Evolutionary conservation across 2,329 filamentous ascomycete species (phyloP), one percentile per base, ranked within the genome.

Genomic region (Aspergillus terreus): DNA sequence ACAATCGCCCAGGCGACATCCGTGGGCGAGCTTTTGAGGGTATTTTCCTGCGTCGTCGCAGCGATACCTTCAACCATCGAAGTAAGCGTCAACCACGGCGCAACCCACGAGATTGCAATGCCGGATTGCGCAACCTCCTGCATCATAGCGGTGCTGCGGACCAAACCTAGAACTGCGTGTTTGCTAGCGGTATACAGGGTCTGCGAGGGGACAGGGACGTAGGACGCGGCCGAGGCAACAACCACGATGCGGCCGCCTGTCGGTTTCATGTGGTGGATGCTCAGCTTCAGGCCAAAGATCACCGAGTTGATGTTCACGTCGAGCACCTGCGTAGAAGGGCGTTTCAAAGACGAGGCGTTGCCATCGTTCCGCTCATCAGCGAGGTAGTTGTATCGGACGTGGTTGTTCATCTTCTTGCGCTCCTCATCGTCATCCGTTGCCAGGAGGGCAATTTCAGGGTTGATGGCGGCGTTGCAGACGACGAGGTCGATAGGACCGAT

Each of bases 121-220:
- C 53, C 50, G 9, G 57, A 47, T 9, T 43, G 35, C 2, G 40
- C 3, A 5, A 59, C 57, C 17, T 58, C 56, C 4, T 46, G 42
- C 6, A 54, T 61, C 33, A 47, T 38, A 1, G 55, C 48, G 1
- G 52, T 58, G 21, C 55, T 57, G 6, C 58, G 58, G 10, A 55
- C 52, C 36, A 62, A 45, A 1, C 58, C 54, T 12, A 61, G 42
- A 2, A 58, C 58, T 0, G 52, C 55, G 23, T 59, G 60, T 19
- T 62, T 59, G 46, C 49, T 60, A 6, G 57, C 53, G 3, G 52
- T 52, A 43, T 58, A 58, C n/a, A 61, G 49, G 19, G 60, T 50
- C 46, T 62, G 59, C 35, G 54, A 58, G 10, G 55, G 46, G 23
- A 61, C 52, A 10, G 58, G 54, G 30, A 62, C 27, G 17, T 62